Percentiles rank a stretch among this genome's conserved stretches.
Conservation (phyloP, 257 asterid genomes). For the Solanum pinnatisectum region DNA sequence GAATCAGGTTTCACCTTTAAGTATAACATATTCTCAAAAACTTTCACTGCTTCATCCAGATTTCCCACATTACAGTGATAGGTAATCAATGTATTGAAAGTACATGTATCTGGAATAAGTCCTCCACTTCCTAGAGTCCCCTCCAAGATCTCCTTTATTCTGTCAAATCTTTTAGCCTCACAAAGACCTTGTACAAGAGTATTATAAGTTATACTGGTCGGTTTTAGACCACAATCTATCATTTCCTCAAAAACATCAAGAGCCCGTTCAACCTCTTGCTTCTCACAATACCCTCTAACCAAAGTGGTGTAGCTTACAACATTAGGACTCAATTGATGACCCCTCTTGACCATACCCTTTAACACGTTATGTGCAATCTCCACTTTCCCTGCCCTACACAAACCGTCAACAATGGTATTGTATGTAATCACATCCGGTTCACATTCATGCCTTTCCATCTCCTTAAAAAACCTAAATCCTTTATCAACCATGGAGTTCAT, state of each 20-base stretch:
- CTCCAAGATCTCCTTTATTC: conserved; percentile 42
- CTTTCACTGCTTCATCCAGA: conserved; percentile 38
- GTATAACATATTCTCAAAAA: conserved; percentile 55
- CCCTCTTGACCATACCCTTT: conserved; percentile 50
- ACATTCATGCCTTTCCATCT: conserved; percentile 56
- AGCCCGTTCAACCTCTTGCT: conserved; percentile 43
- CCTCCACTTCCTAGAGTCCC: conserved; percentile 20
- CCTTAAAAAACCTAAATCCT: conserved; percentile 65
- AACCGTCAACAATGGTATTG: conserved; percentile 68
- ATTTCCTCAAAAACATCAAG: conserved; percentile 44
- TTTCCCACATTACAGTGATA: conserved; percentile 45
- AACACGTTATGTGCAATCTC: conserved; percentile 53
- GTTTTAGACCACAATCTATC: conserved; percentile 42
- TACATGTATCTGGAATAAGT: conserved; percentile 63
- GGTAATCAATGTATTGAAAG: conserved; percentile 65
- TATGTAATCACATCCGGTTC: conserved; percentile 59
- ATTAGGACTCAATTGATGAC: conserved; percentile 55
- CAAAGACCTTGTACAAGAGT: conserved; percentile 71
- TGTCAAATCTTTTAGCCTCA: conserved; percentile 41
- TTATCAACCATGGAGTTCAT: conserved; percentile 61
- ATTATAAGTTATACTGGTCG: conserved; percentile 50
- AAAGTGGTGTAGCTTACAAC: conserved; percentile 73
- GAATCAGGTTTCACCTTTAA: conserved; percentile 58
- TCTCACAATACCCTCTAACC: conserved; percentile 80
- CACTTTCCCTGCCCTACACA: conserved; percentile 74